A percentile compares a stretch with the other conserved stretches of the same genome.
Evolutionary conservation across 257 asterid genomes (phyloP).

Genomic region (Solanum sitiens): DNA sequence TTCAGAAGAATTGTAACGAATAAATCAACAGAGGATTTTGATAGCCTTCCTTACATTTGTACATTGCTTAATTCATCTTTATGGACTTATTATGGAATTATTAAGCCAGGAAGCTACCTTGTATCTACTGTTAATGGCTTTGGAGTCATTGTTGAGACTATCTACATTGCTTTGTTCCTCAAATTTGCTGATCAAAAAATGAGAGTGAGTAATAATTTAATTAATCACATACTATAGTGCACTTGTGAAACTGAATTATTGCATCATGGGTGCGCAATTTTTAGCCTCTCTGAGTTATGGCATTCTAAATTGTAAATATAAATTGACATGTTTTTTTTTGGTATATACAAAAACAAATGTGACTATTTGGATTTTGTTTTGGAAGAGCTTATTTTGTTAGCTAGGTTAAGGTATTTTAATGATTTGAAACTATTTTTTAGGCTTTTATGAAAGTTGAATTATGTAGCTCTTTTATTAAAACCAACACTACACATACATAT

Average conservation of each 20-base stretch:
- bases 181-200: conserved; percentile 12
- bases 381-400: not conserved
- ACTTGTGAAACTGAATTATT: not conserved
- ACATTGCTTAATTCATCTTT: conserved; percentile 16
- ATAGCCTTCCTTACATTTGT: conserved; percentile 26
- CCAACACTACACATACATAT: not conserved
- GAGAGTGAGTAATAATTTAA: conserved; percentile 8
- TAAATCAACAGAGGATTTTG: conserved; percentile 21
- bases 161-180: conserved; percentile 17
- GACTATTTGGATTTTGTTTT: not conserved
- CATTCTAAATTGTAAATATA: not conserved
- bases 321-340: not conserved
- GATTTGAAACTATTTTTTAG: not conserved
- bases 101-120: conserved; percentile 16
- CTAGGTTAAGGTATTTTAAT: not conserved
- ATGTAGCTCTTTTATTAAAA: not conserved
- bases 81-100: conserved; percentile 32
- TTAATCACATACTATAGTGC: not conserved
- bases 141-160: conserved; percentile 10
- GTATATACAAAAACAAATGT: not conserved
- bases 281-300: not conserved
- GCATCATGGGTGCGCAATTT: not conserved
- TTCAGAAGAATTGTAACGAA: conserved; percentile 20
- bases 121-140: conserved; percentile 28
- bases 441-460: not conserved